A percentile compares a stretch with the other conserved stretches of the same genome.
These are phyloP conservation scores for Staphylotrichum longicolle DNA, from an alignment of 495 filamentous ascomycete genomes.

Conservation along the genomic window DNA sequence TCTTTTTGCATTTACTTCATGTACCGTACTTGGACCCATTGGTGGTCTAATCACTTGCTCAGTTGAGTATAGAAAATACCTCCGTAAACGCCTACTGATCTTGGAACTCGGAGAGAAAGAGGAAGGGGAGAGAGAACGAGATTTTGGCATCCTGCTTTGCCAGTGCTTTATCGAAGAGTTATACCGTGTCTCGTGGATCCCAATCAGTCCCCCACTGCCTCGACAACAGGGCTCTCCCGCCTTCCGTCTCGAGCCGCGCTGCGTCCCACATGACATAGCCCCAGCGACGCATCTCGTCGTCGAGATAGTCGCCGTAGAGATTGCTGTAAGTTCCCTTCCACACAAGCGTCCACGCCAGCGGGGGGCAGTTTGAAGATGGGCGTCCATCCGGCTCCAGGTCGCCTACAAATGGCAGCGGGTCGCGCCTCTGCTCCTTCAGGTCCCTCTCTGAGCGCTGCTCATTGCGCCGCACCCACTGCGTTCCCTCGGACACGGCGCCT, in stretches of 20 bases:
- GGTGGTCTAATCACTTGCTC: too few species aligned
- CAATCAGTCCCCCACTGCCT: not conserved
- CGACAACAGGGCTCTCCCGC: not conserved
- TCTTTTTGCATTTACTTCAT: too few species aligned
- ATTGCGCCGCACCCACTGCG: not conserved
- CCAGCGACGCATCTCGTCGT: not conserved
- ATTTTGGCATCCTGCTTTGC: too few species aligned
- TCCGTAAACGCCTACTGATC: too few species aligned
- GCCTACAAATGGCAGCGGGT: constrained; percentile 1
- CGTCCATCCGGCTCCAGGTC: not conserved
- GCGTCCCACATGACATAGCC: constrained; percentile 13
- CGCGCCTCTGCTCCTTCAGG: not conserved
- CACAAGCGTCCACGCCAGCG: constrained; percentile 8
- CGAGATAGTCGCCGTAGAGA: not conserved
- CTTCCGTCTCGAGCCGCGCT: constrained; percentile 1
- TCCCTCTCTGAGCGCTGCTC: not conserved
- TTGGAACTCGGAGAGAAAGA: too few species aligned
- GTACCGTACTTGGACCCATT: too few species aligned
- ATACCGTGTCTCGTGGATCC: not conserved
- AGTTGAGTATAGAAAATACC: too few species aligned
- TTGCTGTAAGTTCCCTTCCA: constrained; percentile 9
- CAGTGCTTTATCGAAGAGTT: too few species aligned
- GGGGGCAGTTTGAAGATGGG: not conserved
- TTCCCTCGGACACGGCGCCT: not conserved
- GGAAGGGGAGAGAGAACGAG: too few species aligned